These are phyloP conservation scores for Canna indica DNA, from an alignment of 176 grass and related monocot genomes.

Conservation along the genomic window DNA sequence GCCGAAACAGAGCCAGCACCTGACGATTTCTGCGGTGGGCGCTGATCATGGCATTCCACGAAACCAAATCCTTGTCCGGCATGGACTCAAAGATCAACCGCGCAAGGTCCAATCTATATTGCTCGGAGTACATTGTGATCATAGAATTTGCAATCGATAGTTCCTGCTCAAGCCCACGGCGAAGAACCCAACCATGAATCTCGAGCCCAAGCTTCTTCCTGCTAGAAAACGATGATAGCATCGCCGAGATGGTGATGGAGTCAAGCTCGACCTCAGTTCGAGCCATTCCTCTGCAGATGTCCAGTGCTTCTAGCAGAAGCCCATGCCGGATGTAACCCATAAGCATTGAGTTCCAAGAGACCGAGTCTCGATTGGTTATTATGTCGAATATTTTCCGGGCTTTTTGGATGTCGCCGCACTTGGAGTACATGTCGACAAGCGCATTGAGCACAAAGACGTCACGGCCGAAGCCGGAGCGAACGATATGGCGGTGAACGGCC, in stretches of 20 bases:
- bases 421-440: slow-evolving; percentile 45
- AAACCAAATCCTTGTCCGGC: slow-evolving; percentile 31
- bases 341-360: slow-evolving; percentile 55
- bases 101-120: slow-evolving; percentile 20
- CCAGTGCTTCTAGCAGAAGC: slow-evolving; percentile 23
- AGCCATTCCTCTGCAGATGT: slow-evolving; percentile 37
- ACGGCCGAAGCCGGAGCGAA: slow-evolving; percentile 36
- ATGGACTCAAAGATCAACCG: slow-evolving; percentile 31
- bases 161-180: slow-evolving; percentile 30
- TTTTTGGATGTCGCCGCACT: slow-evolving; percentile 39
- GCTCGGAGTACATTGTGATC: slow-evolving; percentile 38
- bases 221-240: slow-evolving; percentile 22
- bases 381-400: slow-evolving; percentile 34
- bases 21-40: slow-evolving; percentile 23
- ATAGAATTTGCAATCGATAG: slow-evolving; percentile 34
- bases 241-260: slow-evolving; percentile 16
- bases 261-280: slow-evolving; percentile 19
- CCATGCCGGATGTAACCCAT: slow-evolving; percentile 26
- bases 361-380: slow-evolving; percentile 25
- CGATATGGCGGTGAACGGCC: slow-evolving; percentile 38
- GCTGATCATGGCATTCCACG: slow-evolving; percentile 46
- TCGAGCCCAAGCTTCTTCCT: slow-evolving; percentile 24
- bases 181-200: slow-evolving; percentile 57
- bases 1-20: slow-evolving; percentile 33
- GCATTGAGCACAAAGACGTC: slow-evolving; percentile 33